A percentile compares a stretch with the other conserved stretches of the same genome.
Evolutionary conservation across 495 filamentous ascomycete species (phyloP).

Genomic region (Polyplosphaeria fusca): DNA sequence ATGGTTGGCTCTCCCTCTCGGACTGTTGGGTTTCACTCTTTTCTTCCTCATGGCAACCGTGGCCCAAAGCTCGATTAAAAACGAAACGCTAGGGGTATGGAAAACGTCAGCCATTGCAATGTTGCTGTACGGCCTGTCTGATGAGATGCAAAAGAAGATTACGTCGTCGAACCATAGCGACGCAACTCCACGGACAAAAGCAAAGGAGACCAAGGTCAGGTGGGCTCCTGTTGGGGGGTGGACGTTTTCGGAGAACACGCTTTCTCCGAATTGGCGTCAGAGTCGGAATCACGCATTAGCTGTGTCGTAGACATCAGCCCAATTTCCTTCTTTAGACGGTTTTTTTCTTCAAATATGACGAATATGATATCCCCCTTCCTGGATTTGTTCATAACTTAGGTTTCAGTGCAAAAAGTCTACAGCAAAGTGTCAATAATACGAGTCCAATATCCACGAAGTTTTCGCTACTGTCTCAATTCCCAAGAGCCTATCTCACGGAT

Average conservation of each 20-base stretch:
- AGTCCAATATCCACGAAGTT: too few relatives aligned
- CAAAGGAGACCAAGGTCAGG: conserved; percentile 20
- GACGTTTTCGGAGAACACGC: conserved; percentile 16
- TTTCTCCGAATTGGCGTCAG: too few relatives aligned
- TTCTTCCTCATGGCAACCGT: conserved; percentile 29
- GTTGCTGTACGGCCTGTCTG: conserved; percentile 24
- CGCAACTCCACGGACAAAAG: conserved; percentile 17
- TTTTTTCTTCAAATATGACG: too few relatives aligned
- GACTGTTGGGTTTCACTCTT: conserved; percentile 12
- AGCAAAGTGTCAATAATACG: too few relatives aligned
- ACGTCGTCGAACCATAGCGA: conserved; percentile 2
- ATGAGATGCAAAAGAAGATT: conserved; percentile 29
- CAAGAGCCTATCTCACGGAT: too few relatives aligned
- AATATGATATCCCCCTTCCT: too few relatives aligned
- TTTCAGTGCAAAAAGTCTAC: too few relatives aligned
- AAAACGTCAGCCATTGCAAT: conserved; percentile 31
- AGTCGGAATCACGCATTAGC: too few relatives aligned
- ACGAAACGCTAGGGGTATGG: conserved; percentile 23
- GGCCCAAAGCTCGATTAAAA: conserved; percentile 12
- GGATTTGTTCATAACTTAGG: too few relatives aligned
- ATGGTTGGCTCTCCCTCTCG: conserved; percentile 24
- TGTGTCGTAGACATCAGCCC: too few relatives aligned
- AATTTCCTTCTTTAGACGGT: too few relatives aligned
- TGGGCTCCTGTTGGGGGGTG: conserved; percentile 11
- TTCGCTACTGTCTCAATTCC: too few relatives aligned